phyloP scores from a whole-genome alignment of 257 asterid species.

The Nicotiana tomentosiformis region DNA sequence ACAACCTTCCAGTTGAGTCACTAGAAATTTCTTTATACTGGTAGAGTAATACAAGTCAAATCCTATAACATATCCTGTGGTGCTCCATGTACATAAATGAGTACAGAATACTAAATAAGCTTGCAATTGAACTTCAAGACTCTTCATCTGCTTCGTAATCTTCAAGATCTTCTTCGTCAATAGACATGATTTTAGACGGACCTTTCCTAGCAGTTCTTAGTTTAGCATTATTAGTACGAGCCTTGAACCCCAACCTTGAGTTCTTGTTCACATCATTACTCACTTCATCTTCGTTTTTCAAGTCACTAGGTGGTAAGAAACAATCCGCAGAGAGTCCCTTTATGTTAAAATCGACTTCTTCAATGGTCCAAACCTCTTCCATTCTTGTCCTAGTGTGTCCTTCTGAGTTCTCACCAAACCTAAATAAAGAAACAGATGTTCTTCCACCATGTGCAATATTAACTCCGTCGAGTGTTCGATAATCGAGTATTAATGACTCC shows the following conservation, averaged over 20 bases:
- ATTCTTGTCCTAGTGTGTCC: slow-evolving; percentile 1
- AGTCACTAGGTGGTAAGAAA: slow-evolving; percentile 34
- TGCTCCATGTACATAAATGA: not conserved
- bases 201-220: not conserved
- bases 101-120: not conserved
- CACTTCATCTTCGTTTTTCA: slow-evolving; percentile 1
- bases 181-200: not conserved
- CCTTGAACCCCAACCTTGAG: not conserved
- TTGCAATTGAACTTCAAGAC: not conserved
- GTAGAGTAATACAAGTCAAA: not conserved
- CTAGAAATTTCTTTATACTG: not conserved
- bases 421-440: slow-evolving; percentile 23
- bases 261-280: not conserved
- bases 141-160: slow-evolving; percentile 9
- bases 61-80: not conserved
- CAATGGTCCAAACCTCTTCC: slow-evolving; percentile 19
- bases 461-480: slow-evolving; percentile 28
- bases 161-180: slow-evolving; percentile 8
- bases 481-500: slow-evolving; percentile 27
- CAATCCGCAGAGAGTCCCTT: slow-evolving; percentile 26
- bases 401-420: slow-evolving; percentile 11
- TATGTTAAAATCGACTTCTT: slow-evolving; percentile 37
- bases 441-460: slow-evolving; percentile 38
- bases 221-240: not conserved
- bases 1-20: not conserved